phyloP scores from a whole-genome alignment of 441 rosid genomes.

The Kokia cookei region DNA sequence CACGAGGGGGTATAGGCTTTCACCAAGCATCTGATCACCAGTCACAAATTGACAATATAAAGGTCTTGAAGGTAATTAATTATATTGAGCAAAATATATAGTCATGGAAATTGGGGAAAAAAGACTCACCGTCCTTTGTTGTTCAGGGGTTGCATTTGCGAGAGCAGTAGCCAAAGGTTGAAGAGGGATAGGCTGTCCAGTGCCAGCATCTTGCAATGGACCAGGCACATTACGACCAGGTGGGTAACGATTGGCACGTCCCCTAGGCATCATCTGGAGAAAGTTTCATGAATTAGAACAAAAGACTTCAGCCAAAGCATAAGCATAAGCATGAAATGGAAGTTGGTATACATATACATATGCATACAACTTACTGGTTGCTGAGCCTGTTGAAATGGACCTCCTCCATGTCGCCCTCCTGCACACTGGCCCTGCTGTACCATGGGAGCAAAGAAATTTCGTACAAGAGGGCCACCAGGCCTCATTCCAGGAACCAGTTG shows the following conservation, averaged over 20 bases:
- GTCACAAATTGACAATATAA: background rate
- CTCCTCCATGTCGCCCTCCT: conserved; percentile 38
- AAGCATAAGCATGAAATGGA: too few relatives aligned
- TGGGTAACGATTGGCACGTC: conserved; percentile 37
- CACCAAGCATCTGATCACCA: conserved; percentile 52
- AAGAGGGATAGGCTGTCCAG: conserved; percentile 36
- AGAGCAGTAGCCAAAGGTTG: conserved; percentile 53
- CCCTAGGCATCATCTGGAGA: conserved; percentile 53
- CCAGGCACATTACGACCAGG: conserved; percentile 39
- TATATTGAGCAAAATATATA: background rate
- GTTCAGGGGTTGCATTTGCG: conserved; percentile 57
- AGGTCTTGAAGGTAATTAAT: background rate
- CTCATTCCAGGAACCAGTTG: conserved; percentile 45
- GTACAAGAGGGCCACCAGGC: conserved; percentile 36
- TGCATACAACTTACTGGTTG: conserved; percentile 26
- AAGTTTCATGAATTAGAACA: background rate
- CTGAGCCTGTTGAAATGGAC: conserved; percentile 39
- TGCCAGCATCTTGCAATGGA: conserved; percentile 26
- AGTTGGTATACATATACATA: background rate
- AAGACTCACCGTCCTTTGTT: conserved; percentile 45
- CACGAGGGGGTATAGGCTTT: conserved; percentile 59
- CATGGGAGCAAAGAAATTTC: conserved; percentile 36
- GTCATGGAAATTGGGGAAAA: background rate
- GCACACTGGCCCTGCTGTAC: conserved; percentile 59
- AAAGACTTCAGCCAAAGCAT: background rate